These are phyloP conservation scores for Botryotinia convoluta DNA, from an alignment of 2,329 filamentous ascomycete genomes.

Conservation along the genomic window DNA sequence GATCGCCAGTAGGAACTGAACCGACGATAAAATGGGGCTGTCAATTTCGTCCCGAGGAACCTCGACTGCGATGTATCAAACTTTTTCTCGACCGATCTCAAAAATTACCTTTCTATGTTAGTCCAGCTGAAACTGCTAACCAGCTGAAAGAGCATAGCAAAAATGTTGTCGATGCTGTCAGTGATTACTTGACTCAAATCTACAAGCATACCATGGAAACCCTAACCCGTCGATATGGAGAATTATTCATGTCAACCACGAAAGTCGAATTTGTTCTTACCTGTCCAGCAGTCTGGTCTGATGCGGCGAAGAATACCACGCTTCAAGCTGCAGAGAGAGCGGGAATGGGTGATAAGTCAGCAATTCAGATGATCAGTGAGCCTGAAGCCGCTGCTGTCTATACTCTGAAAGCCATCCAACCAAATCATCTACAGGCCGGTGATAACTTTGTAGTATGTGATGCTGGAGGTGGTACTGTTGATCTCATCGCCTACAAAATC, in stretches of 20 bases:
- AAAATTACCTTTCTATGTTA: constrained; percentile 78
- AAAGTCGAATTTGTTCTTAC: constrained; percentile 78
- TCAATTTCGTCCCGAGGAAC: constrained; percentile 75
- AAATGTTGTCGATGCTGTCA: constrained; percentile 75
- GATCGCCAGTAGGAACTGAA: constrained; percentile 41
- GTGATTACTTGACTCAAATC: constrained; percentile 75
- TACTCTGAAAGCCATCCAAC: constrained; percentile 75
- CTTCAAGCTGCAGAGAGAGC: constrained; percentile 73
- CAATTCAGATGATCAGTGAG: constrained; percentile 77
- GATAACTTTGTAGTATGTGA: constrained; percentile 59
- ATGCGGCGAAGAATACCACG: constrained; percentile 81
- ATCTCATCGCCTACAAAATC: constrained; percentile 80
- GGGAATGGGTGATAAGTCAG: constrained; percentile 68
- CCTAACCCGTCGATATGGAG: constrained; percentile 69
- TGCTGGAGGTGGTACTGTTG: constrained; percentile 59
- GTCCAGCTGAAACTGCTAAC: constrained; percentile 71
- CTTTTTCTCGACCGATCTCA: constrained; percentile 78
- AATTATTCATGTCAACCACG: constrained; percentile 73
- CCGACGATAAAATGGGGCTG: constrained; percentile 73
- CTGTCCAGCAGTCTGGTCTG: constrained; percentile 80
- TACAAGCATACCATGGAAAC: constrained; percentile 78
- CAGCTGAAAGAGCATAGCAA: constrained; percentile 73
- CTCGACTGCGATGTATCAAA: constrained; percentile 77
- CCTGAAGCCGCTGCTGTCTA: constrained; percentile 79
- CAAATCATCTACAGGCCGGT: constrained; percentile 68